Conservation (phyloP, 2,329 filamentous ascomycete species). For the Beauveria medogensis region DNA sequence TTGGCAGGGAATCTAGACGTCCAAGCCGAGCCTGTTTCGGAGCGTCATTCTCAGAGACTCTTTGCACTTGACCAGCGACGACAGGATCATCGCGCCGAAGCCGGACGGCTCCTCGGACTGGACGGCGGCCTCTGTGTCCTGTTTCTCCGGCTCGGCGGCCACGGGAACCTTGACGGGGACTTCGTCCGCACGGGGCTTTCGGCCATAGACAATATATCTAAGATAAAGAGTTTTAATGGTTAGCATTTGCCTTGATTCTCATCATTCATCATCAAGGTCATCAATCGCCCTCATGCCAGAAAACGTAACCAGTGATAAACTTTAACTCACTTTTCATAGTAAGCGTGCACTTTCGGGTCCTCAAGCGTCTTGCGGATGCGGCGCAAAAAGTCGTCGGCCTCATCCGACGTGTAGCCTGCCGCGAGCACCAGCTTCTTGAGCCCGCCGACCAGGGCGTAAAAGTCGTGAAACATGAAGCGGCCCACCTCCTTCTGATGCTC, state of each 20-base stretch:
- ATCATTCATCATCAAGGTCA: too few relatives aligned
- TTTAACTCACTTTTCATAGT: constrained; percentile 8
- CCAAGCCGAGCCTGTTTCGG: not conserved
- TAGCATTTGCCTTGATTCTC: not conserved
- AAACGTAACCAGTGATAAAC: not conserved
- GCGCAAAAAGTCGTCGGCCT: constrained; percentile 6
- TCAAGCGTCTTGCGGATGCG: constrained; percentile 6
- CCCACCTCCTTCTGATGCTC: constrained; percentile 8
- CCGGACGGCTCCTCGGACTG: not conserved
- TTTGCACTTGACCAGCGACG: not conserved
- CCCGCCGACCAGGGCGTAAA: not conserved
- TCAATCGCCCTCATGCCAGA: too few relatives aligned
- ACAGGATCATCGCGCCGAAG: not conserved
- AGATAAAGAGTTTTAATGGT: not conserved
- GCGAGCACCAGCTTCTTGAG: constrained; percentile 11
- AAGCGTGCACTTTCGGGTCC: constrained; percentile 4
- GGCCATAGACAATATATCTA: constrained; percentile 8
- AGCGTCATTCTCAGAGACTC: not conserved
- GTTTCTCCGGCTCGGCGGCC: constrained; percentile 17
- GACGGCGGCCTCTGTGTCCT: not conserved
- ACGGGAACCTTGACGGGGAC: constrained; percentile 34
- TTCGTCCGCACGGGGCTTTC: constrained; percentile 5
- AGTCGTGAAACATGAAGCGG: constrained; percentile 10
- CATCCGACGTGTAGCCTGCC: constrained; percentile 3
- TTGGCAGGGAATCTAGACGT: not conserved